Base-by-base conservation (phyloP, 805 yeast species). In the Cyberlindnera bimundalis region DNA sequence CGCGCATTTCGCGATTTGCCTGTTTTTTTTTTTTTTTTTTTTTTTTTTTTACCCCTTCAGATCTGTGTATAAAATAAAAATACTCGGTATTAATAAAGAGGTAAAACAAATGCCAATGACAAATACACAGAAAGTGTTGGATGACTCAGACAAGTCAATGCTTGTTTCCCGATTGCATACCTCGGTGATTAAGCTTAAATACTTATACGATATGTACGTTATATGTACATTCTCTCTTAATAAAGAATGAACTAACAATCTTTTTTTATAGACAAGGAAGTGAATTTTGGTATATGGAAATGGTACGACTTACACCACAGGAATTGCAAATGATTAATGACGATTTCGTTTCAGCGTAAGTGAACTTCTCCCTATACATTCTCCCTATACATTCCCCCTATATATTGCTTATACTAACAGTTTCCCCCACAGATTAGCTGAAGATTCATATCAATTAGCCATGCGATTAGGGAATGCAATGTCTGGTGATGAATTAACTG, bases 271-370 rank as follows among this genome's bases (percentile, higher is more conserved):
- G 50, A 18, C 52, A 51, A 17, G 43, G 37, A 5, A 33, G 29
- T n/a, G 51, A 47, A 29, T 47, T 49, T 33, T 54, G 59, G 59
- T 54, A 52, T 20, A 41, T 49, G 28, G 47, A 47, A 23, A 30
- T 45, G 14, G 42, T 40, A 17, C 47, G 47, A 12, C 35, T 52
- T 16, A 47, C 47, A 7, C 40, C 50, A 5, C 46, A 42, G 21
- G 64, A 61, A 39, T 40, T 60, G 7, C 48, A 37, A 14, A 29
- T 33, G 39, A 51, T 47, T 11, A 58, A 57, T 33, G 48, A 37
- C 12, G 62, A 56, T 19, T 43, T 50, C 17, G 43, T 36, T 3
- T 33, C 35, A n/a, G 28, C 40, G 51, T 37, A 29, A 42, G 51
- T 43, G 24, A 7, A 10, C 10, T 21, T 6, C 6, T 21, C 24